Conservation (phyloP, 2,329 filamentous ascomycete species). For the Trichoderma pleuroti region DNA sequence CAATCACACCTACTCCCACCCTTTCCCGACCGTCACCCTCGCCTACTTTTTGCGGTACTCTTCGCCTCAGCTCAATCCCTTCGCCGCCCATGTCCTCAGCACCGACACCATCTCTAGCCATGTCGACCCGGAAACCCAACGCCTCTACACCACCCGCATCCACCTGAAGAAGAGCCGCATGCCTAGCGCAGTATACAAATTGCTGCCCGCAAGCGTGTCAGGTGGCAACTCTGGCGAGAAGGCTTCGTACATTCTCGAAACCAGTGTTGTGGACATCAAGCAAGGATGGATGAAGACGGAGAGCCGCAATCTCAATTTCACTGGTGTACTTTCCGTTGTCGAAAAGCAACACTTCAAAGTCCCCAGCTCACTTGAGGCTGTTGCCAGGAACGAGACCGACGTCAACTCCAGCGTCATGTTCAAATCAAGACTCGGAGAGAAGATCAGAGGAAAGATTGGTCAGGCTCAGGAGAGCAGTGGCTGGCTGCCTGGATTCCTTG, state of each 20-base stretch:
- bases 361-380: conserved; percentile 31
- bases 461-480: conserved; percentile 45
- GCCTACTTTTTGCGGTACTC: conserved; percentile 89
- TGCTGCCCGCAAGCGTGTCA: conserved; percentile 67
- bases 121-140: conserved; percentile 70
- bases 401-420: conserved; percentile 74
- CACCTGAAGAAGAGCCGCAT: conserved; percentile 80
- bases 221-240: conserved; percentile 63
- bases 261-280: conserved; percentile 71
- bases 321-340: conserved; percentile 72
- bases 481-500: conserved; percentile 52
- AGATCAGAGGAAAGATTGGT: conserved; percentile 54
- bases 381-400: conserved; percentile 49
- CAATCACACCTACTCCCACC: conserved; percentile 72
- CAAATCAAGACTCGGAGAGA: conserved; percentile 67
- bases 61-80: conserved; percentile 66
- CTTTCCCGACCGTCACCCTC: conserved; percentile 80
- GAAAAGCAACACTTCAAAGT: conserved; percentile 68
- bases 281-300: conserved; percentile 82
- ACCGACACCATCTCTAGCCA: conserved; percentile 76
- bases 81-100: conserved; percentile 76
- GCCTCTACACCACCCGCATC: conserved; percentile 72
- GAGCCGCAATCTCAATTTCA: conserved; percentile 77
- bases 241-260: conserved; percentile 77
- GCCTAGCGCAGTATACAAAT: conserved; percentile 69